Percentiles rank a stretch among this genome's conserved stretches.
Conservation (phyloP, 441 rosid species). For the Manihot esculenta region DNA sequence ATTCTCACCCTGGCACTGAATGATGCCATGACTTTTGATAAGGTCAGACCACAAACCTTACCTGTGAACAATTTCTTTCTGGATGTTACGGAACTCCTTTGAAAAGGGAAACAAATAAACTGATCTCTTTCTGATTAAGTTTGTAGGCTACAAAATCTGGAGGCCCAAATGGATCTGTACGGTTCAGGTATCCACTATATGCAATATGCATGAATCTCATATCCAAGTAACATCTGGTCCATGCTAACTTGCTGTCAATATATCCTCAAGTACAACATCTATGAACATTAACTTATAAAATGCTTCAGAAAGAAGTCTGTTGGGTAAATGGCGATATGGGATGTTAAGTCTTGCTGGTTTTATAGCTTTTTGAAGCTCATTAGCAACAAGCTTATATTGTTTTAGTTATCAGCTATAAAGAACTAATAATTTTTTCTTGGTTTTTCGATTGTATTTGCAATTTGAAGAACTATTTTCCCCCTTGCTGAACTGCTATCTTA, state of each 20-base stretch:
- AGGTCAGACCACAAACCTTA: slow-evolving; percentile 47
- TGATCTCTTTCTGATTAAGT: slow-evolving; percentile 27
- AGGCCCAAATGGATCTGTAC: slow-evolving; percentile 88
- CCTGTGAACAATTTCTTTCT: not conserved
- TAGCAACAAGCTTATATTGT: not conserved
- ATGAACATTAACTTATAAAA: not conserved
- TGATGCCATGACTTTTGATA: slow-evolving; percentile 80
- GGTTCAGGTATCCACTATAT: slow-evolving; percentile 60
- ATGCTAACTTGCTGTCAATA: not conserved
- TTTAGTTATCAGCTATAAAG: not conserved
- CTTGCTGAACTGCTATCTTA: not conserved
- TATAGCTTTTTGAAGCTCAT: not conserved
- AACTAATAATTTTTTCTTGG: not conserved
- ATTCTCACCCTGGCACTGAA: slow-evolving; percentile 73
- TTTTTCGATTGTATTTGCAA: not conserved
- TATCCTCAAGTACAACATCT: not conserved
- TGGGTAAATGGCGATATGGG: not conserved
- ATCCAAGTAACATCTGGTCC: not conserved
- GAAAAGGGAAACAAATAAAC: slow-evolving; percentile 4
- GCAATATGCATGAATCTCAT: not conserved
- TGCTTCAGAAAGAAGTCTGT: not conserved
- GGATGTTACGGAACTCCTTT: slow-evolving; percentile 10
- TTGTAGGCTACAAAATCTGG: slow-evolving; percentile 86
- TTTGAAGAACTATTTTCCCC: not conserved
- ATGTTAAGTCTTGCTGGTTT: not conserved